Percentiles rank a stretch among this genome's conserved stretches.
Evolutionary conservation across 1,139 yeast genomes (phyloP).

Genomic region (Arxiozyma slooffiae): DNA sequence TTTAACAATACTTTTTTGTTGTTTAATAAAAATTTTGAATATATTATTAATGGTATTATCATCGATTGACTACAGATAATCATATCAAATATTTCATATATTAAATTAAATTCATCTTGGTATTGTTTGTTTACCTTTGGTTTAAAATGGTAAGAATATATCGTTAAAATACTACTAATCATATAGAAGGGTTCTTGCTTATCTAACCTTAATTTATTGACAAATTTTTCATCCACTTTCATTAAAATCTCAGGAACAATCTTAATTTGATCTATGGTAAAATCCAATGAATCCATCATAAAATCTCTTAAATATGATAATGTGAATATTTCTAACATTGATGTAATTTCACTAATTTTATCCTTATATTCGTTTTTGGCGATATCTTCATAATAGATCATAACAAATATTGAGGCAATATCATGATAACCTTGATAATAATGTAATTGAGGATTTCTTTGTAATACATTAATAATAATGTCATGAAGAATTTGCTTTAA

Average conservation of each 20-base stretch:
- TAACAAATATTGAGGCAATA: conserved; percentile 57
- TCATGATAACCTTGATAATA: conserved; percentile 96
- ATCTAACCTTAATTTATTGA: conserved; percentile 40
- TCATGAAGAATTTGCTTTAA: conserved; percentile 38
- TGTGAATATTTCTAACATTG: conserved; percentile 48
- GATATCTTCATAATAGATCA: conserved; percentile 37
- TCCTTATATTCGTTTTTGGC: not conserved
- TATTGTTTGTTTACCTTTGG: conserved; percentile 6
- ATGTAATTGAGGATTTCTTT: conserved; percentile 50
- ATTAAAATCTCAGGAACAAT: conserved; percentile 56
- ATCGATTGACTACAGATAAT: conserved; percentile 25
- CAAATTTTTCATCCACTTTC: conserved; percentile 43
- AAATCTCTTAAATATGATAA: conserved; percentile 67
- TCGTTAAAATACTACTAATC: conserved; percentile 64
- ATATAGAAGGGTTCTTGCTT: conserved; percentile 50
- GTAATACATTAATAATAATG: conserved; percentile 46
- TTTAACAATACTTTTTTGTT: conserved; percentile 14
- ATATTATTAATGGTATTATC: conserved; percentile 22
- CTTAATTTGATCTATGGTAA: conserved; percentile 55
- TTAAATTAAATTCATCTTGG: conserved; percentile 8
- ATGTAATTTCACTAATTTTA: conserved; percentile 30
- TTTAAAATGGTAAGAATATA: conserved; percentile 60
- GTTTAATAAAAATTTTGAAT: conserved; percentile 19
- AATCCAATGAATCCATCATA: conserved; percentile 61
- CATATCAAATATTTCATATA: conserved; percentile 25